Percentiles rank a stretch among this genome's conserved stretches.
Evolutionary conservation across 257 asterid species (phyloP).

Genomic region (Primulina huaijiensis): DNA sequence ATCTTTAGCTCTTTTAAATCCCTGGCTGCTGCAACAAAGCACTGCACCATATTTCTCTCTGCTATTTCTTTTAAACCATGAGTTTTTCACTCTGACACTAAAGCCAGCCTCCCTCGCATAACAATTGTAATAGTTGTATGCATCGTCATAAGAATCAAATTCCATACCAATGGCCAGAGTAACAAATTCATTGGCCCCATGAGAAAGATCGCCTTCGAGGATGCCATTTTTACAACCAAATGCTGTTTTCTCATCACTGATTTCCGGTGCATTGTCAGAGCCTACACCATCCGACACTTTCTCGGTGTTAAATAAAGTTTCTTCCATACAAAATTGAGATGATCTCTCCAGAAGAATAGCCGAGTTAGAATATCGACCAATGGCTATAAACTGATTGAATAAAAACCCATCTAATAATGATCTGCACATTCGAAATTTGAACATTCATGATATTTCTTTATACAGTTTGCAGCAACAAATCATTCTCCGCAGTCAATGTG

Average conservation of each 20-base stretch:
- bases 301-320: slow-evolving; percentile 38
- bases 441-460: no score
- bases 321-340: slow-evolving; percentile 48
- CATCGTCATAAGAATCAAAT: slow-evolving; percentile 79
- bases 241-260: slow-evolving; percentile 11
- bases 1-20: slow-evolving; percentile 76
- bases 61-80: slow-evolving; percentile 85
- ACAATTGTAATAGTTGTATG: slow-evolving; percentile 72
- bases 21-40: slow-evolving; percentile 86
- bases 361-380: background rate
- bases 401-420: background rate
- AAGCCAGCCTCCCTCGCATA: slow-evolving; percentile 72
- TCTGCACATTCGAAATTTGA: background rate
- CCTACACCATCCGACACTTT: slow-evolving; percentile 24
- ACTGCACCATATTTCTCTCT: slow-evolving; percentile 88
- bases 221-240: slow-evolving; percentile 28
- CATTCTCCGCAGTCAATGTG: background rate
- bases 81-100: slow-evolving; percentile 74
- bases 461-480: background rate
- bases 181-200: slow-evolving; percentile 43
- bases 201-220: slow-evolving; percentile 23
- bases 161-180: slow-evolving; percentile 74
- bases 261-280: slow-evolving; percentile 27
- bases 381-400: slow-evolving; percentile 1
- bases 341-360: slow-evolving; percentile 18